phyloP scores from a whole-genome alignment of 2,329 filamentous ascomycete genomes.

The Phoma sp. region DNA sequence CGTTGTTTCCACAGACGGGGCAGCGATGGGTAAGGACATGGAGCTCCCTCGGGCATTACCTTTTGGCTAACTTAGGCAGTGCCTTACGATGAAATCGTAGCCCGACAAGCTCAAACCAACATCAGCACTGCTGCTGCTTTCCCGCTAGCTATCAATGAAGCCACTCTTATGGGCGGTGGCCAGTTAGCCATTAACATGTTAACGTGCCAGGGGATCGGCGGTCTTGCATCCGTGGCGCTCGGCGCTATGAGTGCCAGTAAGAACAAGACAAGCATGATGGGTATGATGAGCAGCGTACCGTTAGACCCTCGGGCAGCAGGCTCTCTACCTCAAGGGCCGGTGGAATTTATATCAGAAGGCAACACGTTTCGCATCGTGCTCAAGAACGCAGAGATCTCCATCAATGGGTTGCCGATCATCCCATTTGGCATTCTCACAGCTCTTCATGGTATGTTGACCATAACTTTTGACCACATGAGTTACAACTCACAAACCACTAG shows the following conservation, averaged over 20 bases:
- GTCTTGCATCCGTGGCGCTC: slow-evolving; percentile 27
- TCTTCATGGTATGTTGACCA: slow-evolving; percentile 27
- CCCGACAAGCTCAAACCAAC: slow-evolving; percentile 16
- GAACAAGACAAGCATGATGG: slow-evolving; percentile 13
- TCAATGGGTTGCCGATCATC: slow-evolving; percentile 29
- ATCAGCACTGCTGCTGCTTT: not conserved
- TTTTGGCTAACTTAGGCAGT: slow-evolving; percentile 19
- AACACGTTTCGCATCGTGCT: slow-evolving; percentile 33
- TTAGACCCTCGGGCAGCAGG: slow-evolving; percentile 27
- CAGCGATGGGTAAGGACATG: slow-evolving; percentile 24
- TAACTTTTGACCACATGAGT: too few species aligned
- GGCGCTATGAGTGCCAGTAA: slow-evolving; percentile 25
- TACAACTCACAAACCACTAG: slow-evolving; percentile 11
- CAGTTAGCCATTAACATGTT: slow-evolving; percentile 28
- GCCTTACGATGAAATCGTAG: slow-evolving; percentile 10
- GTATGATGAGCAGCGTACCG: slow-evolving; percentile 7
- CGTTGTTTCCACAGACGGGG: not conserved
- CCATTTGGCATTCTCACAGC: slow-evolving; percentile 31
- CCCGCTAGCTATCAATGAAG: slow-evolving; percentile 28
- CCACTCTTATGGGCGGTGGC: slow-evolving; percentile 24
- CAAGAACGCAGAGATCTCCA: slow-evolving; percentile 21
- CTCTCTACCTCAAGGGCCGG: slow-evolving; percentile 30
- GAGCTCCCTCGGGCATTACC: too few species aligned
- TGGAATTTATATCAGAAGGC: slow-evolving; percentile 32
- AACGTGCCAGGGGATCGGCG: slow-evolving; percentile 38